phyloP scores from a whole-genome alignment of 441 rosid species.

The Croton setiger region DNA sequence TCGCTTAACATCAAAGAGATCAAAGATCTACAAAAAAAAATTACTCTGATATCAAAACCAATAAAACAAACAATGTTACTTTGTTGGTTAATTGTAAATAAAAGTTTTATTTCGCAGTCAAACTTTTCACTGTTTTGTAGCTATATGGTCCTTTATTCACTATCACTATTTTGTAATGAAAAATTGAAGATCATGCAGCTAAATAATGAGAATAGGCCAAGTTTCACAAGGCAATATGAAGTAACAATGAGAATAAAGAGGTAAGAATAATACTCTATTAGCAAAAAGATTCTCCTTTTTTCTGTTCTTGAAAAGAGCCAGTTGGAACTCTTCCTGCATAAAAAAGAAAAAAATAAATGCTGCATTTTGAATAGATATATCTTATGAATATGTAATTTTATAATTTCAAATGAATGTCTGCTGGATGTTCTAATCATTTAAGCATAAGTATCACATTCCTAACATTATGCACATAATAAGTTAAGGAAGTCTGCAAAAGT shows the following conservation, averaged over 20 bases:
- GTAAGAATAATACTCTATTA: constrained; percentile 52
- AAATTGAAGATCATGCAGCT: neutral
- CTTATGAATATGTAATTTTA: neutral
- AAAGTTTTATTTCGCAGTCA: neutral
- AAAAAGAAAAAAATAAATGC: constrained; percentile 18
- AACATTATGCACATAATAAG: neutral
- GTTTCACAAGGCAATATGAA: neutral
- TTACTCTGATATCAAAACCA: constrained; percentile 14
- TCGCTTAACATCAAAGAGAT: constrained; percentile 83
- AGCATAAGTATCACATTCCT: neutral
- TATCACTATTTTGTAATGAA: neutral
- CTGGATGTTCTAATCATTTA: neutral
- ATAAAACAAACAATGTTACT: constrained; percentile 2
- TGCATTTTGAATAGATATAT: neutral
- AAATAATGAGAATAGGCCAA: neutral
- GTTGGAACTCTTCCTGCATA: constrained; percentile 93
- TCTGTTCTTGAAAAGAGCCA: constrained; percentile 79
- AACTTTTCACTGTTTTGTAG: neutral
- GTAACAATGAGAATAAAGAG: neutral
- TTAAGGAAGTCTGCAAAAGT: neutral
- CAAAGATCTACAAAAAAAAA: constrained; percentile 66
- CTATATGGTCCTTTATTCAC: too few relatives aligned
- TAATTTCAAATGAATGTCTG: neutral
- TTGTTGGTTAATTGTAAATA: constrained; percentile 8
- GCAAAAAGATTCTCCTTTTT: constrained; percentile 96